Conservation (phyloP, 106 monocot genomes). For the Triglochin maritima region DNA sequence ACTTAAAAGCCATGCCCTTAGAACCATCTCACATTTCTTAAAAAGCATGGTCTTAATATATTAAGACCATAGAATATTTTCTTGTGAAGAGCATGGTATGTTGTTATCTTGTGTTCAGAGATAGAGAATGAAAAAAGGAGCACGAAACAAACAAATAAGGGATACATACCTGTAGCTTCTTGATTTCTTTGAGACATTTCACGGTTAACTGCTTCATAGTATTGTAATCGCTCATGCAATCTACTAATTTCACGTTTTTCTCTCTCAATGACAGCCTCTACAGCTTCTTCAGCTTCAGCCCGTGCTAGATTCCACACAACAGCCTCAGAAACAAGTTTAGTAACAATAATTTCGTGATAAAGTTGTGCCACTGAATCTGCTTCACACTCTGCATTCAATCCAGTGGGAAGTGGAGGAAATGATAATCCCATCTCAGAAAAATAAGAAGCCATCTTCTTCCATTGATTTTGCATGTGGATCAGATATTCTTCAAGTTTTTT, state of each 20-base stretch:
- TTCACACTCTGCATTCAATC: constrained; percentile 9
- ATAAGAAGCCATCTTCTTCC: constrained; percentile 4
- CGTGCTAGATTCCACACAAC: constrained; percentile 24
- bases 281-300: constrained; percentile 27
- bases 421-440: constrained; percentile 5
- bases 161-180: constrained; percentile 31
- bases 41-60: too few species aligned
- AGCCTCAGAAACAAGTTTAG: constrained; percentile 26
- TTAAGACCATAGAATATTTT: too few species aligned
- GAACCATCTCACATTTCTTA: too few species aligned
- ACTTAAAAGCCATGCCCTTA: too few species aligned
- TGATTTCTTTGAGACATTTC: constrained; percentile 72
- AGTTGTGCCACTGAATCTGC: constrained; percentile 18
- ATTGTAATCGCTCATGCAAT: constrained; percentile 33
- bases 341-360: constrained; percentile 24
- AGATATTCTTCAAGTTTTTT: constrained; percentile 15
- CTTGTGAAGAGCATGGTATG: too few species aligned
- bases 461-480: constrained; percentile 5
- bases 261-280: constrained; percentile 17
- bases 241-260: constrained; percentile 48
- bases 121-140: too few species aligned
- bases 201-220: constrained; percentile 48
- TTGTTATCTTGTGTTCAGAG: too few species aligned
- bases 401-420: constrained; percentile 1
- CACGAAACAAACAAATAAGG: neutral